Evolutionary conservation across 2,329 filamentous ascomycete species (phyloP), one percentile per base, ranked within the genome.

Genomic region (Diaporthe sp.): DNA sequence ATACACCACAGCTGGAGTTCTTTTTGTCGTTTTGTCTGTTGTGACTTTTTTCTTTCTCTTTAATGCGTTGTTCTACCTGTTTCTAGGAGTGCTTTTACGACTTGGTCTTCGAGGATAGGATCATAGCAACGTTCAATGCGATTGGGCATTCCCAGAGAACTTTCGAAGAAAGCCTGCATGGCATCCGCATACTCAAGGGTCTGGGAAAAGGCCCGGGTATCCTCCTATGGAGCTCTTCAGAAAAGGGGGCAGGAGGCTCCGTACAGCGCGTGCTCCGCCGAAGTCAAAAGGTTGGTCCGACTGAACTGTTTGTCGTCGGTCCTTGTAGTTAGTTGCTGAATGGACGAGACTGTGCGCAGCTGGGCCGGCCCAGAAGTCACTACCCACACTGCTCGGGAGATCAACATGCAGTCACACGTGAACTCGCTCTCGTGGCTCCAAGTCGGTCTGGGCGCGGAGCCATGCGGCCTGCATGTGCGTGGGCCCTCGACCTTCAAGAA

Each of bases 1-100:
- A 75, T 55, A 70, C 65, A 70, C 65, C 75, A 75, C 73, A 73
- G 73, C 73, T 75, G 73, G 75, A 72, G 73, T 70, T 70, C 37
- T 75, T 73, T 60, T 62, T 51, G 53, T 68, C 22, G 31, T 70
- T 72, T 65, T 53, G 61, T 73, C 44, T 62, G 28, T 58, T 72
- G 75, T 73, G 73, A 75, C 61, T 25, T 60, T 51, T 57, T n/a
- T 55, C 34, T n/a, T 57, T 46, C 44, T 53, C 37, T 53, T 53
- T 42, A 55, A 42, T 67, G 62, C 31, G 62, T 73, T 28, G n/a
- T 75, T 76, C 67, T 68, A 25, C 55, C 49, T 74, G 70, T 76
- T 75, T 61, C 70, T 75, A 71, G 60, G 55, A 55, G 28, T 44
- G 44, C 51, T 44, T 37, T 44, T 55, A 51, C 31, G 42, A 53